Percentiles rank a stretch among this genome's conserved stretches.
Evolutionary conservation across 306 rosid genomes (phyloP).

Genomic region (cucumber (Cucumis sativus)): DNA sequence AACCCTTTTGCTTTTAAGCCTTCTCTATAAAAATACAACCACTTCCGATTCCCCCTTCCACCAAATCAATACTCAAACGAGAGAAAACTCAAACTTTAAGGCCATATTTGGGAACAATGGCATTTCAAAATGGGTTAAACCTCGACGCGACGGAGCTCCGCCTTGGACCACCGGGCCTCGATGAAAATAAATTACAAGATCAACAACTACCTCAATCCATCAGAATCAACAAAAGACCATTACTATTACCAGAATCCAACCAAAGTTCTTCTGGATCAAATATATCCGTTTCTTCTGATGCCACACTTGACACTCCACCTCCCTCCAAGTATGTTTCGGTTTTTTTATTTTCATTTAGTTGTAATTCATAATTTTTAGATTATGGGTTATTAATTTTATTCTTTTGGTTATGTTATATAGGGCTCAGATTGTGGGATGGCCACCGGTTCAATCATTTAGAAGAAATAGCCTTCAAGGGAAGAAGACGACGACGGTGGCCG

Average conservation of each 20-base stretch:
- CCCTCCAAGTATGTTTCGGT: neutral
- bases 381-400: neutral
- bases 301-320: neutral
- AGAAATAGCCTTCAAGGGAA: constrained; percentile 45
- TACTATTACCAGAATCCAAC: neutral
- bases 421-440: constrained; percentile 85
- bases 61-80: neutral
- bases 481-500: constrained; percentile 1
- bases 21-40: neutral
- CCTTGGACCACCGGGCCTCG: neutral
- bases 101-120: neutral
- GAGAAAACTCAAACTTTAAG: neutral
- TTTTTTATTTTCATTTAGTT: too few species aligned
- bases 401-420: constrained; percentile 30
- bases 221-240: constrained; percentile 1
- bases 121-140: neutral
- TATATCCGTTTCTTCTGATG: neutral
- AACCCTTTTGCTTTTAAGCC: neutral
- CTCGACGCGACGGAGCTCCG: constrained; percentile 7
- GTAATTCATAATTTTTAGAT: neutral
- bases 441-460: constrained; percentile 68
- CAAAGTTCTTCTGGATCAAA: neutral
- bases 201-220: neutral
- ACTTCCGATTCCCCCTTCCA: neutral
- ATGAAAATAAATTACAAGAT: neutral